Evolutionary conservation across 2,329 filamentous ascomycete species (phyloP).

Genomic region (Aspergillus sp.): DNA sequence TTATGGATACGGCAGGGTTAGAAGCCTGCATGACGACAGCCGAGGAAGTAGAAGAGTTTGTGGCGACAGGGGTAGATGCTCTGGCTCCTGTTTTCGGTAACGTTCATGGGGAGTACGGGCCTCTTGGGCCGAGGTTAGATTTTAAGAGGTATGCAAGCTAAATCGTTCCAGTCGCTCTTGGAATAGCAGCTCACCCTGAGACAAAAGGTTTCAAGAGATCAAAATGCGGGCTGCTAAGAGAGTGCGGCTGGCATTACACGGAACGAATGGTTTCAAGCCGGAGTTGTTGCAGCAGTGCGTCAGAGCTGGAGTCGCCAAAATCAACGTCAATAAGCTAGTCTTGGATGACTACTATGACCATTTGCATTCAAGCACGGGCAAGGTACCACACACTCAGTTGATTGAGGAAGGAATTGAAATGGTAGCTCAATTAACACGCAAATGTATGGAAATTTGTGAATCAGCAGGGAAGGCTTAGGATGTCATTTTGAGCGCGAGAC

Average conservation of each 20-base stretch:
- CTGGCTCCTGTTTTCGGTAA: slow-evolving; percentile 72
- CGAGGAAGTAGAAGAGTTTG: slow-evolving; percentile 66
- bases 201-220: slow-evolving; percentile 46
- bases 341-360: slow-evolving; percentile 47
- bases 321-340: slow-evolving; percentile 56
- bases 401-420: slow-evolving; percentile 51
- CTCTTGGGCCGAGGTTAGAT: slow-evolving; percentile 59
- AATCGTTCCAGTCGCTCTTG: slow-evolving; percentile 15
- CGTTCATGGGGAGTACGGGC: slow-evolving; percentile 68
- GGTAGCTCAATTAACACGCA: slow-evolving; percentile 52
- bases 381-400: slow-evolving; percentile 47
- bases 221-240: slow-evolving; percentile 46
- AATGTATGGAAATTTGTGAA: slow-evolving; percentile 50
- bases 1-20: slow-evolving; percentile 62
- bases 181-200: no score
- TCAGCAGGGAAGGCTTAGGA: slow-evolving; percentile 9
- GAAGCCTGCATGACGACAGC: slow-evolving; percentile 59
- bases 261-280: slow-evolving; percentile 54
- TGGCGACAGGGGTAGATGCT: slow-evolving; percentile 67
- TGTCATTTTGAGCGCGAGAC: not conserved
- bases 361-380: slow-evolving; percentile 43
- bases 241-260: slow-evolving; percentile 55
- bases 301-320: slow-evolving; percentile 51
- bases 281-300: slow-evolving; percentile 53
- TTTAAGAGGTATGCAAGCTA: slow-evolving; percentile 7